phyloP scores from a whole-genome alignment of 495 filamentous ascomycete species.

The Penicillium atrosanguineum region DNA sequence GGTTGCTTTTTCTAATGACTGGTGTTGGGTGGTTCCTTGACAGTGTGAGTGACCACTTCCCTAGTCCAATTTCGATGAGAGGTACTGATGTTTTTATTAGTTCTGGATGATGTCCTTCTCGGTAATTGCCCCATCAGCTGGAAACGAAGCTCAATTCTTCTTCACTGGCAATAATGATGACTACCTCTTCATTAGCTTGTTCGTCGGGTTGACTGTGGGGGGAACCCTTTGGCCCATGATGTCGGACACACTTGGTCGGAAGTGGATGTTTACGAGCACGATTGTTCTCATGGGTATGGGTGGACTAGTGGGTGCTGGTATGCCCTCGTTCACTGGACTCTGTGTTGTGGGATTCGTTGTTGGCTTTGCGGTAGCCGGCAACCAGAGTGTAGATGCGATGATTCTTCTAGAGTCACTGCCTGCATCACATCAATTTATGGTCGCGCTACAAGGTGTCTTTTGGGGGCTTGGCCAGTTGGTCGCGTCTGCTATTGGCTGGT shows the following conservation, averaged over 20 bases:
- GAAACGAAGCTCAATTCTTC: conserved; percentile 12
- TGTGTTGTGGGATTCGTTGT: no score
- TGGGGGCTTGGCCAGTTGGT: no score
- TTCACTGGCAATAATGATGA: conserved; percentile 12
- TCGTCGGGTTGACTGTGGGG: conserved; percentile 23
- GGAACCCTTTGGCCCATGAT: conserved; percentile 24
- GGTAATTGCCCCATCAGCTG: conserved; percentile 18
- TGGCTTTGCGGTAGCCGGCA: no score
- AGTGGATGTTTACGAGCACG: conserved; percentile 23
- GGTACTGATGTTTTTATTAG: neutral
- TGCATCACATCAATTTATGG: no score
- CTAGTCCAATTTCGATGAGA: neutral
- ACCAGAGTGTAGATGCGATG: no score
- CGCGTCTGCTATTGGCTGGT: no score
- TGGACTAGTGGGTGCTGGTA: no score
- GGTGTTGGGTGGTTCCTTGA: conserved; percentile 67
- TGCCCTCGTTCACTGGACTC: no score
- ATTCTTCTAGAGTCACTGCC: no score
- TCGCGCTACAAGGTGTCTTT: no score
- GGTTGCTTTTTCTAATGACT: conserved; percentile 67
- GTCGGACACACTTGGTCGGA: conserved; percentile 24
- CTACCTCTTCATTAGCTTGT: conserved; percentile 15
- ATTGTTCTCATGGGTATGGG: no score
- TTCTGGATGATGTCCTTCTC: conserved; percentile 20
- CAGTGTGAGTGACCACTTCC: conserved; percentile 39